Evolutionary conservation across 768 basidiomycete genomes (phyloP), one percentile per base, ranked within the genome.

Genomic region (Pulveroboletus frians): DNA sequence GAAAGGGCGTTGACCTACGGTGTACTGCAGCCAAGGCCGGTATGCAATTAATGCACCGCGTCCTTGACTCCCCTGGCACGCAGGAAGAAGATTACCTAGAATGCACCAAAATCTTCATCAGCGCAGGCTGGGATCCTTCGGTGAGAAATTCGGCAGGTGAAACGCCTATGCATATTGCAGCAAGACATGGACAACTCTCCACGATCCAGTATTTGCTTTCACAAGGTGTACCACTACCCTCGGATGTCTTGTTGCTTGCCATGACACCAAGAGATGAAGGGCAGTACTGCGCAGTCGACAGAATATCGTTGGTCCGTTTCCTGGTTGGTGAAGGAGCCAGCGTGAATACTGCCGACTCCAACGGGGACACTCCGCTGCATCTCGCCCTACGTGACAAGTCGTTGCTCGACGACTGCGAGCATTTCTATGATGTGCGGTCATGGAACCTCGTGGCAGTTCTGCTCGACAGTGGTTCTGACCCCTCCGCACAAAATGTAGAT

Each of bases 361-460:
- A 36, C 3, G 44, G 44, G 14, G 35, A 46, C 10, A 37, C 44
- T 3, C 23, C 35, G 4, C 14, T 46, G 17, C 26, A 46, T 27
- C 26, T 36, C 3, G 7, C 11, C 32, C 17, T 30, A 5, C 21
- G 32, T 6, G 8, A 0, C 15, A 9, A 18, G 18, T 1, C 1
- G 13, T 8, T 29, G 11, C 7, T 42, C 30, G 17, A 9, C 7
- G n/a, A 41, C 10, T 1, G 8, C 13, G 4, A 3, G 7, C 0
- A 14, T 3, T 13, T 4, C 14, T 1, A 5, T 10, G 13, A 14
- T 9, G 1, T 0, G 23, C 8, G 4, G 2, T 3, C 14, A 14
- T 43, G 42, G 42, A 21, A 6, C 8, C 17, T 10, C 27, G 6
- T 30, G 13, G 36, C 37, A 17, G 21, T 46, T 30, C 11, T 35